phyloP scores from a whole-genome alignment of 306 rosid genomes.

The Ammopiptanthus mongolicus region DNA sequence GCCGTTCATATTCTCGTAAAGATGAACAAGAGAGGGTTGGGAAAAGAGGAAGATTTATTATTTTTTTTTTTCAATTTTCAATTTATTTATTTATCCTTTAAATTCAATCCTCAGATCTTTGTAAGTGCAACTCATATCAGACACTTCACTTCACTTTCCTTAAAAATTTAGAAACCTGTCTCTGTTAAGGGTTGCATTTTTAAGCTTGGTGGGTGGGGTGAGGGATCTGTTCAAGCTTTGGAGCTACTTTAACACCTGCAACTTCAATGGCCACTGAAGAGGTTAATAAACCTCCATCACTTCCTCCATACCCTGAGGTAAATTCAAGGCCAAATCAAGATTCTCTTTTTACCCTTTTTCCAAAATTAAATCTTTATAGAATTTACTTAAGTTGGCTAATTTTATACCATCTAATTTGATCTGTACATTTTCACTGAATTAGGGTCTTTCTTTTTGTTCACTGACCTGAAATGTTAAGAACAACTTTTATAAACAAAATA shows the following conservation, averaged over 20 bases:
- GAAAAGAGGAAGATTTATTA: slow-evolving; percentile 13
- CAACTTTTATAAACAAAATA: background rate
- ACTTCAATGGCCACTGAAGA: slow-evolving; percentile 68
- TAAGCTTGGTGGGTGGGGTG: no score
- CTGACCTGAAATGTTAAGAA: background rate
- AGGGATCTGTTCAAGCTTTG: background rate
- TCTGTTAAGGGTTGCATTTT: background rate
- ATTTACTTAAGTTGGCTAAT: background rate
- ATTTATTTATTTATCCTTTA: slow-evolving; percentile 27
- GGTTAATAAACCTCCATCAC: slow-evolving; percentile 56
- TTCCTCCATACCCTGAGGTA: slow-evolving; percentile 90
- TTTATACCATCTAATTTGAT: background rate
- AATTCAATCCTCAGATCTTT: slow-evolving; percentile 39
- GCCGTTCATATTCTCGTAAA: slow-evolving; percentile 39
- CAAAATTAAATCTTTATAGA: background rate
- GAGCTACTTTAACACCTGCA: slow-evolving; percentile 19
- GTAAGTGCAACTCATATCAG: slow-evolving; percentile 31
- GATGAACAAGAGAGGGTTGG: slow-evolving; percentile 15
- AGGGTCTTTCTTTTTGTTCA: background rate
- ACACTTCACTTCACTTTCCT: background rate
- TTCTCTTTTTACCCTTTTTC: background rate
- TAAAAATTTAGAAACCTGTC: background rate
- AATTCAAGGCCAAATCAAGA: background rate
- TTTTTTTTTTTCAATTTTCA: background rate
- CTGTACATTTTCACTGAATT: background rate